Evolutionary conservation across 1,139 yeast species (phyloP), one percentile per base, ranked within the genome.

Genomic region (Candida sp.): DNA sequence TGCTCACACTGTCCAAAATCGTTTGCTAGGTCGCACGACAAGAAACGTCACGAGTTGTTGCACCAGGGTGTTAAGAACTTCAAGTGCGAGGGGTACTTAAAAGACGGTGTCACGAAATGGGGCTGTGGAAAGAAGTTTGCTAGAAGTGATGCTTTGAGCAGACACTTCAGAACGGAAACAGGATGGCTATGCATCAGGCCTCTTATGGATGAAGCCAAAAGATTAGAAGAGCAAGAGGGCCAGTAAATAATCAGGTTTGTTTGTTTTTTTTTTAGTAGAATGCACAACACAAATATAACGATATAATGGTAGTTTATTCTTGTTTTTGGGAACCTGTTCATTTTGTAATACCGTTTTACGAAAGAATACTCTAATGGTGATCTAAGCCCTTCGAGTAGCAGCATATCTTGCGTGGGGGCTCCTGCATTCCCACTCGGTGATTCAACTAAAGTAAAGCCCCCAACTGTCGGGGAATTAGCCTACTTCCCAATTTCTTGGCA

Each of bases 111-210:
- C 17, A 79, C 84, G 1, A 69, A 65, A 56, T 83, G 86, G 87
- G 87, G 87, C 1, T 83, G 86, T 63, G 83, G 84, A 30, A 80
- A 80, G 66, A 73, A 73, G 54, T 83, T 83, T 65, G 85, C 86
- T 6, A 63, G 86, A 41, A 76, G 82, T 30, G 87, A 83, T 60
- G 87, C 86, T 0, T 69, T 83, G 48, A 76, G 83, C 5, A 72
- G 86, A 54, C 87, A 83, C 60, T 82, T 82, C 57, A 68, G 84
- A 50, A 81, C 86, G 3, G 86, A 81, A 51, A 77, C 84, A 1
- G 87, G 87, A 2, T 80, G 85, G 81, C 59, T 75, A 8, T 83
- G 86, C 60, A 79, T 83, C 49, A 70, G 75, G 53, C 85, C 85
- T 3, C 67, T 82, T 54, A 80, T 82, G 83, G 77, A 75, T 43